Conservation (phyloP, 2,329 filamentous ascomycete genomes). For the Elsinoe batatas region DNA sequence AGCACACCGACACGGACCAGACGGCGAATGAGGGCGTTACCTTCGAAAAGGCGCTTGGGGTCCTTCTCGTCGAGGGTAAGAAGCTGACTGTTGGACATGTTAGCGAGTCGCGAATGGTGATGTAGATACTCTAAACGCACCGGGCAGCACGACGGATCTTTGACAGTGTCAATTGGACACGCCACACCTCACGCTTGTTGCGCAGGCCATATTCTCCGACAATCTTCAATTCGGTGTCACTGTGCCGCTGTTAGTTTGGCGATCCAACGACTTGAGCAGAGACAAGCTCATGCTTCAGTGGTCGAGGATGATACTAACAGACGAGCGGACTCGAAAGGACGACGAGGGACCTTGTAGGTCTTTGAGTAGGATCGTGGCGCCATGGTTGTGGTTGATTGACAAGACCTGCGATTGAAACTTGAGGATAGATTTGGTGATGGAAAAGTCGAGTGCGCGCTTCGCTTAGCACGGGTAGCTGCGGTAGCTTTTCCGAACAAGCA, state of each 20-base stretch:
- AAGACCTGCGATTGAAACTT: background rate
- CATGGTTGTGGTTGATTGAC: slow-evolving; percentile 32
- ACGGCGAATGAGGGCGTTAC: slow-evolving; percentile 99
- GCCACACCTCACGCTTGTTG: slow-evolving; percentile 99
- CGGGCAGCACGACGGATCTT: slow-evolving; percentile 99
- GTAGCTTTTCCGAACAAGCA: background rate
- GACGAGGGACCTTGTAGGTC: slow-evolving; percentile 97
- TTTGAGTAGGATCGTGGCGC: slow-evolving; percentile 74
- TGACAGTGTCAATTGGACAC: slow-evolving; percentile 97
- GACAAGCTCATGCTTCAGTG: slow-evolving; percentile 96
- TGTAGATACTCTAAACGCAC: slow-evolving; percentile 46
- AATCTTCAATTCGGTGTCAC: slow-evolving; percentile 98
- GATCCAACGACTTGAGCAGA: slow-evolving; percentile 90
- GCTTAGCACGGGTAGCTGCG: background rate
- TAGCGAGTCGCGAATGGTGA: slow-evolving; percentile 14
- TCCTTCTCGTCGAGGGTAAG: slow-evolving; percentile 99
- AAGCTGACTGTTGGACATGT: slow-evolving; percentile 66
- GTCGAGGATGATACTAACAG: slow-evolving; percentile 87
- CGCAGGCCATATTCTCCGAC: slow-evolving; percentile 99
- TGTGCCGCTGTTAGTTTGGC: slow-evolving; percentile 59
- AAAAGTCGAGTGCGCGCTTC: background rate
- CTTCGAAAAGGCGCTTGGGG: slow-evolving; percentile 99
- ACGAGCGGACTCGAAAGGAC: slow-evolving; percentile 99
- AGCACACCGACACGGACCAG: slow-evolving; percentile 99
- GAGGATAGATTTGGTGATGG: slow-evolving; percentile 9